These are phyloP conservation scores for Xylariaceae sp. DNA, from an alignment of 2,329 filamentous ascomycete genomes.

Conservation along the genomic window DNA sequence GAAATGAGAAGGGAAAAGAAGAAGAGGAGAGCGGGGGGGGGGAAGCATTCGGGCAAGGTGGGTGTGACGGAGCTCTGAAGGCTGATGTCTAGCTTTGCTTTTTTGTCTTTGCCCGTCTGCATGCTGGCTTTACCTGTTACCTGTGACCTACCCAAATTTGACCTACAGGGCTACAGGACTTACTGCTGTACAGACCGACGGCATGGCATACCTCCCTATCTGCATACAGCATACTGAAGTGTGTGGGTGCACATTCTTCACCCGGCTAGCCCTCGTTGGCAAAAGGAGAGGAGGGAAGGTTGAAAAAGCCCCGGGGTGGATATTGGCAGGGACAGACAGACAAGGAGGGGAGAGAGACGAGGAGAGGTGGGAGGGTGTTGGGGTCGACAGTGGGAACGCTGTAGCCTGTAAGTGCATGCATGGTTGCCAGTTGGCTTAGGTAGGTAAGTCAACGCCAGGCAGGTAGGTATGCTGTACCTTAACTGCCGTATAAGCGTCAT, in stretches of 20 bases:
- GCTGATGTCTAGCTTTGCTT: constrained; percentile 12
- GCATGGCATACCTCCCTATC: too few species aligned
- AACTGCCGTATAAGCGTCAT: constrained; percentile 15
- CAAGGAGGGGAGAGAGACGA: background rate
- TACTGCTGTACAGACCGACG: too few species aligned
- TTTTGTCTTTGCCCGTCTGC: constrained; percentile 10
- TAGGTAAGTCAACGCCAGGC: background rate
- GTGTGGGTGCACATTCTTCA: too few species aligned
- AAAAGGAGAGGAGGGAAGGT: constrained; percentile 13
- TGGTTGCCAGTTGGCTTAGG: constrained; percentile 9
- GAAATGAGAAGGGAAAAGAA: constrained; percentile 5
- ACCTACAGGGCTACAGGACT: constrained; percentile 5
- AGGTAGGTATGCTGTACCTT: background rate
- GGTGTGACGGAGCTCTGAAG: constrained; percentile 3
- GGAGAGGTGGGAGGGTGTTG: constrained; percentile 1
- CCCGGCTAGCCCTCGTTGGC: constrained; percentile 10
- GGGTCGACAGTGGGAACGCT: constrained; percentile 1
- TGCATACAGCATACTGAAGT: too few species aligned
- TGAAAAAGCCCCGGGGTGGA: constrained; percentile 19
- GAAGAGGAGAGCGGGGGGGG: constrained; percentile 3
- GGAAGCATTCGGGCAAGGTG: constrained; percentile 6
- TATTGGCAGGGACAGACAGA: background rate
- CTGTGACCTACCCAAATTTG: constrained; percentile 1
- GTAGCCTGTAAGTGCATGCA: constrained; percentile 3
- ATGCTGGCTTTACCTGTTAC: constrained; percentile 4